Percentiles rank a stretch among this genome's conserved stretches.
phyloP scores from a whole-genome alignment of 768 basidiomycete species.

The Austroboletus eburneus region DNA sequence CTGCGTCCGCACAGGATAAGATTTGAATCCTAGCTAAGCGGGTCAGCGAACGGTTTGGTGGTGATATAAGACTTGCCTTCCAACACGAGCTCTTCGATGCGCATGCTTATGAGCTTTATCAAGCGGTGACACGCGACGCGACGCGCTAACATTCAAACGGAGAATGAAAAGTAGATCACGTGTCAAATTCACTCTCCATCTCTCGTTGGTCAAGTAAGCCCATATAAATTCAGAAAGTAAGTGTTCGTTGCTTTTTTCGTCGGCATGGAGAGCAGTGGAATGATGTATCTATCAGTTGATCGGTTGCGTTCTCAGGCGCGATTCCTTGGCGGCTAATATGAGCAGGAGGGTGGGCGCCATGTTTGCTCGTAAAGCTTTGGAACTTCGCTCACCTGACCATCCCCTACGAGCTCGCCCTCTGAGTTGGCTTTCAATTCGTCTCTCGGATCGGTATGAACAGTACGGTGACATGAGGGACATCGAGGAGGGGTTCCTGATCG shows the following conservation, averaged over 20 bases:
- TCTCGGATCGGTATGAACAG: neutral
- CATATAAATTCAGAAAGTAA: too few species aligned
- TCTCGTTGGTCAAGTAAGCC: too few species aligned
- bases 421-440: neutral
- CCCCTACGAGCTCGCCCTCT: neutral
- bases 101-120: conserved; percentile 43
- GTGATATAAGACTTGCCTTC: conserved; percentile 52
- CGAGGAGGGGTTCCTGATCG: neutral
- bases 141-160: conserved; percentile 29
- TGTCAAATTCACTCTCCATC: too few species aligned
- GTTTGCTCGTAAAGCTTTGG: neutral
- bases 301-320: neutral
- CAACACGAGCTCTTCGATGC: conserved; percentile 92
- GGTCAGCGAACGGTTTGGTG: neutral
- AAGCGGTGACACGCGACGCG: conserved; percentile 32
- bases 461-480: neutral
- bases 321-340: neutral
- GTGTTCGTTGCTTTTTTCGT: conserved; percentile 21
- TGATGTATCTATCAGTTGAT: neutral
- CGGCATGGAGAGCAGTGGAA: neutral
- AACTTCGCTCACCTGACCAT: neutral
- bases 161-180: conserved; percentile 19
- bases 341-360: neutral
- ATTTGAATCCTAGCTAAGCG: conserved; percentile 91
- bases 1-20: conserved; percentile 92